Percentiles rank a stretch among this genome's conserved stretches.
Evolutionary conservation across 345 rosid species (phyloP).

Genomic region (Rubroshorea leprosula): DNA sequence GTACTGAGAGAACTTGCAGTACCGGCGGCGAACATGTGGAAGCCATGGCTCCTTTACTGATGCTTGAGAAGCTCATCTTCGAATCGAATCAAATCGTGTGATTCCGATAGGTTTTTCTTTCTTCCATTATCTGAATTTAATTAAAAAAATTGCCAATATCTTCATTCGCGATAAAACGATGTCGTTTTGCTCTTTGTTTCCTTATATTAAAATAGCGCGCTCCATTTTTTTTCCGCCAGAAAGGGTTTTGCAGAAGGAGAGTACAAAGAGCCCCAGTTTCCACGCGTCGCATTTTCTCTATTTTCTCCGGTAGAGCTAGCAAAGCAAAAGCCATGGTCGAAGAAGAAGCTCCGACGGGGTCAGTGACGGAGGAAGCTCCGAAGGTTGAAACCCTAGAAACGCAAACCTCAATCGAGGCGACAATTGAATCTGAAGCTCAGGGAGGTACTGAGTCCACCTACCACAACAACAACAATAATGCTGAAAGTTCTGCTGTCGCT

Average conservation of each 20-base stretch:
- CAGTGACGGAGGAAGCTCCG: constrained; percentile 20
- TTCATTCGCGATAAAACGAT: not conserved
- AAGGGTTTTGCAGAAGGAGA: constrained; percentile 10
- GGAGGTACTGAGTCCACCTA: constrained; percentile 65
- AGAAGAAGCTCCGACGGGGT: constrained; percentile 32
- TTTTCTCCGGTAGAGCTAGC: not conserved
- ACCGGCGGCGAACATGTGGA: constrained; percentile 31
- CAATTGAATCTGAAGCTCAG: constrained; percentile 30
- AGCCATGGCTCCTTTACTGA: constrained; percentile 35
- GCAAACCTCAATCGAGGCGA: constrained; percentile 43
- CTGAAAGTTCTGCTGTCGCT: constrained; percentile 36
- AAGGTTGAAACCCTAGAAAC: constrained; percentile 22
- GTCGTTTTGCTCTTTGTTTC: not conserved
- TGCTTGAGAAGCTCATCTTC: not conserved
- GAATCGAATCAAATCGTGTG: constrained; percentile 5
- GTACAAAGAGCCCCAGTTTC: not conserved
- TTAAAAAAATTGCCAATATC: not conserved
- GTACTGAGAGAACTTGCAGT: constrained; percentile 20
- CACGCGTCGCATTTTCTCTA: not conserved
- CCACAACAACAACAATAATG: constrained; percentile 39
- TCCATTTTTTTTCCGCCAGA: constrained; percentile 25
- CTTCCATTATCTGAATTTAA: too few relatives aligned
- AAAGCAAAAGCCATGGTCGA: constrained; percentile 32
- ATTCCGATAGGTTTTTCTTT: too few relatives aligned
- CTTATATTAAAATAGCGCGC: not conserved